phyloP scores from a whole-genome alignment of 176 grass and related monocot genomes.

The Aegilops sharonensis region DNA sequence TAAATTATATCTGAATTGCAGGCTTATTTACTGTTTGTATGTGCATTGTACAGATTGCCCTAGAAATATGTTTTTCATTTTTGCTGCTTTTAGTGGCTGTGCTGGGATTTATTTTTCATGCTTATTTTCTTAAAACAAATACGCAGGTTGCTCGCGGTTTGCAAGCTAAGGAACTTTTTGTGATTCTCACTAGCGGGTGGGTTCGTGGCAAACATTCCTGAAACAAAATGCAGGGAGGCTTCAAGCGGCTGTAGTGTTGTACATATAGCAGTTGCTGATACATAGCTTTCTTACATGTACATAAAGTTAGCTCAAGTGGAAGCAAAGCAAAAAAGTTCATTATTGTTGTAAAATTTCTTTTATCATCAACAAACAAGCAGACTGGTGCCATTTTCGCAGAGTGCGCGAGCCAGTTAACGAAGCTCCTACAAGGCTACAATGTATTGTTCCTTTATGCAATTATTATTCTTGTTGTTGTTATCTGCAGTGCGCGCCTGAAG shows the following conservation, averaged over 20 bases:
- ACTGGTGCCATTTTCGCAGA: not conserved
- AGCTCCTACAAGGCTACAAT: not conserved
- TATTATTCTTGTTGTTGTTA: not conserved
- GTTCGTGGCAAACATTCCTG: too few species aligned
- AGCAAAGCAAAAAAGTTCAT: not conserved
- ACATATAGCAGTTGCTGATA: slow-evolving; percentile 37
- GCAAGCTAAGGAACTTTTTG: not conserved
- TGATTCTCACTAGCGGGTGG: not conserved
- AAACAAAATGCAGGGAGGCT: not conserved
- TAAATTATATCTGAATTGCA: not conserved
- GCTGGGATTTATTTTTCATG: not conserved
- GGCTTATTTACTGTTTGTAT: not conserved
- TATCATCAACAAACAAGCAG: not conserved
- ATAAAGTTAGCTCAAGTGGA: slow-evolving; percentile 21
- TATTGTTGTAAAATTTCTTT: slow-evolving; percentile 13
- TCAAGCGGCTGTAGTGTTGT: slow-evolving; percentile 34
- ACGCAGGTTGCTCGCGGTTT: slow-evolving; percentile 22
- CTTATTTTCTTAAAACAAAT: not conserved
- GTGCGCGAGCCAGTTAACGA: not conserved
- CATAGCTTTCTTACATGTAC: slow-evolving; percentile 42
- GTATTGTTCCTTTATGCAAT: not conserved
- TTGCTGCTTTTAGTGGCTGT: not conserved
- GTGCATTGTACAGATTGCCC: not conserved
- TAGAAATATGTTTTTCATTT: not conserved
- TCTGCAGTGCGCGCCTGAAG: not conserved